Percentiles rank a stretch among this genome's conserved stretches.
These are phyloP conservation scores for Anthostomella pinea DNA, from an alignment of 2,329 filamentous ascomycete species.

Conservation along the genomic window DNA sequence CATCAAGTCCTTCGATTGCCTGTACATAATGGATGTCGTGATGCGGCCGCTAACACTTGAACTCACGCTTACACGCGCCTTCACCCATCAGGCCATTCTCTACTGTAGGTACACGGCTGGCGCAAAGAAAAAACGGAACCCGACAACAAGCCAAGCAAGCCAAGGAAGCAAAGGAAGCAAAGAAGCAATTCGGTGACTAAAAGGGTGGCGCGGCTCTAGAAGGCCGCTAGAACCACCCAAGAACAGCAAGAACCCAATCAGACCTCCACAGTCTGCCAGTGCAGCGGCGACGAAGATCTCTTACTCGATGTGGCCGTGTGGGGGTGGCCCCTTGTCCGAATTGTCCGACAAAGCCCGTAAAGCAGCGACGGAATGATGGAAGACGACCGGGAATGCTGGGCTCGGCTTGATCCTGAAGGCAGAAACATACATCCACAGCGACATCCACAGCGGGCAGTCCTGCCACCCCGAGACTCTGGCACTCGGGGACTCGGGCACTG, in stretches of 20 bases:
- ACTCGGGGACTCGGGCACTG: too few relatives aligned
- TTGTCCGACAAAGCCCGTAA: slow-evolving; percentile 21
- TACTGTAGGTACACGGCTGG: background rate
- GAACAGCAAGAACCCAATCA: slow-evolving; percentile 22
- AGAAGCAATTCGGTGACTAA: background rate
- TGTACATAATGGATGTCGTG: too few relatives aligned
- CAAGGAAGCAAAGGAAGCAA: background rate
- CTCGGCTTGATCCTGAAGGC: background rate
- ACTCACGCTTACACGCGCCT: background rate
- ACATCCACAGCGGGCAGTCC: too few relatives aligned
- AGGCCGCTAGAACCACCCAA: slow-evolving; percentile 34
- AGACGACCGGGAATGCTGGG: slow-evolving; percentile 23
- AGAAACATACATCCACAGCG: slow-evolving; percentile 3
- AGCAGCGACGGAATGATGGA: slow-evolving; percentile 29
- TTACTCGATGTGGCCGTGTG: slow-evolving; percentile 14
- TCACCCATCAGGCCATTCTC: slow-evolving; percentile 1
- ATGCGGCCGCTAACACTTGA: too few relatives aligned
- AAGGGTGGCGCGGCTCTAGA: slow-evolving; percentile 32
- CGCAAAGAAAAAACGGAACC: background rate
- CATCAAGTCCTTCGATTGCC: too few relatives aligned
- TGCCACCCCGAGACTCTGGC: too few relatives aligned
- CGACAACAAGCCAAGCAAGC: background rate
- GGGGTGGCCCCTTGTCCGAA: slow-evolving; percentile 11
- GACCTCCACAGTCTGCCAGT: background rate
- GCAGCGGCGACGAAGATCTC: slow-evolving; percentile 20